Base-by-base conservation (phyloP, 257 asterid species). In the Nicotiana sylvestris region DNA sequence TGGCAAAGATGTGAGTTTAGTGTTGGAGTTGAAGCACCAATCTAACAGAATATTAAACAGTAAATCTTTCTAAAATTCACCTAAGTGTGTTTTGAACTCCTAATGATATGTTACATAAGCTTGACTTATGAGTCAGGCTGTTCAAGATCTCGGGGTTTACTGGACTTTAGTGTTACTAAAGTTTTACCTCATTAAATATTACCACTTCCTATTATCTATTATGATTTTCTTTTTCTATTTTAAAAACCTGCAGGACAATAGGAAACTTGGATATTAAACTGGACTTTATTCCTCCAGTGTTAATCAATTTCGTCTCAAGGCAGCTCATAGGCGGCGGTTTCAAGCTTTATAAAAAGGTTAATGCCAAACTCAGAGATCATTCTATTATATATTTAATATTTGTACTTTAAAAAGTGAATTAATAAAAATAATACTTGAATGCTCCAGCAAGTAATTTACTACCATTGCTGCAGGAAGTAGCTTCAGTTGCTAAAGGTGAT, bases 261-360 rank as follows among this genome's bases (percentile, higher is more conserved):
- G 97, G 94, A 11, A 96, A 87, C 85, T 76, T 96, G 91, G 99
- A 96, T 87, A 67, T 93, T 66, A 96, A 96, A 78, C 69, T 96
- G 86, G 94, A 93, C 78, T 90, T 92, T 80, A 85, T 90, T 74
- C 98, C 98, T 83, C 92, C 98, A 5, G 80, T 95, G 49, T 84
- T 96, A 56, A 93, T 96, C 86, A 96, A 96, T 84, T 96, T 96
- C 81, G 76, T 90, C 9, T 89, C 99, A 11, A 94, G 99, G 92
- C 99, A 96, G 91, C 90, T 96, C 64, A 32, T 94, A 30, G 97
- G 95, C 46, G 92, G 97, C 46, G 99, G 99, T 53, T 96, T 96
- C 94, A 94, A 87, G 93, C 99, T 94, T 87, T 96, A 87, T 81
- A 94, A 96, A 82, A 96, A 93, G 98, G 99, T 88, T 56, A 66